Conservation (phyloP, 2,329 filamentous ascomycete genomes). For the Aspergillus versicolor region DNA sequence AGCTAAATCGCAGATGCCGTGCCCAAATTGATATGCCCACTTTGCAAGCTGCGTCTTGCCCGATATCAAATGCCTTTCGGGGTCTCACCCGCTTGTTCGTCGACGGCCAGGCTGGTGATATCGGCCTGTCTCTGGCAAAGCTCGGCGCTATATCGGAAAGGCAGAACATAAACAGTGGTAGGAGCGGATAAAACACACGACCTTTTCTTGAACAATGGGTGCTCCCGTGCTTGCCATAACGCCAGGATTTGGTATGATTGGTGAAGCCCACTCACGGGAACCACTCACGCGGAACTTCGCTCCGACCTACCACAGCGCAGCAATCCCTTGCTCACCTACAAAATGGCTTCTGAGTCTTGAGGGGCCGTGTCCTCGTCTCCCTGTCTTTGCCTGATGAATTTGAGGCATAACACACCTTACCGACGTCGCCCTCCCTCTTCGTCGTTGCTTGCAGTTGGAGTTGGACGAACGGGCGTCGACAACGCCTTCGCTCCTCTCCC, state of each 20-base stretch:
- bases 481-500: slow-evolving; percentile 5
- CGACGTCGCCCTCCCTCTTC: neutral
- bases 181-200: neutral
- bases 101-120: neutral
- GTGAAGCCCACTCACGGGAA: neutral
- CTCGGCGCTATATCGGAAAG: neutral
- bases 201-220: neutral
- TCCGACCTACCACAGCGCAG: slow-evolving; percentile 8
- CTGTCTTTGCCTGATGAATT: neutral
- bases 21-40: neutral
- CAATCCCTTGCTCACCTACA: neutral
- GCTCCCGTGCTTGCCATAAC: slow-evolving; percentile 2
- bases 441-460: neutral
- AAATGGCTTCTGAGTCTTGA: neutral
- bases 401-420: neutral
- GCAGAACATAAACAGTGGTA: neutral
- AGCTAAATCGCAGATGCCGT: neutral
- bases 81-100: neutral
- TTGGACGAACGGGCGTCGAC: neutral
- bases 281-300: neutral
- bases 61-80: neutral
- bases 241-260: neutral
- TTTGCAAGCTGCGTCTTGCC: neutral
- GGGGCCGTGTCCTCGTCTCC: neutral
- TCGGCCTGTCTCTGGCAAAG: neutral